Conservation (phyloP, 768 basidiomycete species). For the Nidularia pulvinata region DNA sequence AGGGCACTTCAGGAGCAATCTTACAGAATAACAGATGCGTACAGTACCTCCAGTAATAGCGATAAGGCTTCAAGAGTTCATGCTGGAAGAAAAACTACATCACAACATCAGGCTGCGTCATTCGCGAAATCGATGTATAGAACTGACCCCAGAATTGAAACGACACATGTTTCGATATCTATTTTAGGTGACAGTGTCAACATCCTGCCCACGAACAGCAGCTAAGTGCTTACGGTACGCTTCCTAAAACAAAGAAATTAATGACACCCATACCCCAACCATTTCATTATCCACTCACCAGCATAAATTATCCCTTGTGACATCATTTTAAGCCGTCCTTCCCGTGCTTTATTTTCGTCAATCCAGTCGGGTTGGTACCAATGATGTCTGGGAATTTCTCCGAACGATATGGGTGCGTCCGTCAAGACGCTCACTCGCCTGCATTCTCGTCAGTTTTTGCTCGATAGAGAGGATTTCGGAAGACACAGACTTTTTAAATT, state of each 20-base stretch:
- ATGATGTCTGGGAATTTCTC: constrained; percentile 70
- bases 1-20: constrained; percentile 1
- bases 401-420: constrained; percentile 60
- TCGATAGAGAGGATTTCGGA: neutral
- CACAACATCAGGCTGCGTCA: too few species aligned
- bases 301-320: constrained; percentile 62
- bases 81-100: constrained; percentile 82
- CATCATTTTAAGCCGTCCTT: constrained; percentile 62
- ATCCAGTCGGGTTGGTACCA: constrained; percentile 86
- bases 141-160: constrained; percentile 84
- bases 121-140: neutral
- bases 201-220: neutral
- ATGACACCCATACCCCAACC: constrained; percentile 1
- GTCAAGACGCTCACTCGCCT: constrained; percentile 58
- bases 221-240: constrained; percentile 57
- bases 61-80: constrained; percentile 70
- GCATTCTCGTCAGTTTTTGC: neutral
- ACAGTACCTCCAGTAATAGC: constrained; percentile 76
- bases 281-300: constrained; percentile 29
- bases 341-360: constrained; percentile 65
- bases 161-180: constrained; percentile 96
- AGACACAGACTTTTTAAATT: constrained; percentile 58
- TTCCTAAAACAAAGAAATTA: constrained; percentile 37
- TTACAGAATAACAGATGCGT: neutral
- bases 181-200: neutral